phyloP scores from a whole-genome alignment of 371 early-diverging fungal species.

The Mortierella sp. region DNA sequence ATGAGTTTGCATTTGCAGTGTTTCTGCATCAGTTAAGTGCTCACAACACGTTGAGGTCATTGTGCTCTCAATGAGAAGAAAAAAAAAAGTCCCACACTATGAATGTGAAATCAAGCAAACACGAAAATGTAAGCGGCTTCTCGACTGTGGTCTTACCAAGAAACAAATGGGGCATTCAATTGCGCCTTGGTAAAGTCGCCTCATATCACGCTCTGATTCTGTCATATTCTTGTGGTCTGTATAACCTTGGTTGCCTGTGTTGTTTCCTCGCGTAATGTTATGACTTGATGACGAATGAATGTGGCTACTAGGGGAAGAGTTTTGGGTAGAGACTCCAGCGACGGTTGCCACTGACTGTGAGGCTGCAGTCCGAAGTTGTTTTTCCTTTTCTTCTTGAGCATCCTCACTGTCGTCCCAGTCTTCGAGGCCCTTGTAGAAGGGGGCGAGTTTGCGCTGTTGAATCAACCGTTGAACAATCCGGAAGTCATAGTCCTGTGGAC shows the following conservation, averaged over 20 bases:
- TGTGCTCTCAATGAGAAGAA: slow-evolving; percentile 22
- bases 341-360: background rate
- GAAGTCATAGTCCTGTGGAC: slow-evolving; percentile 83
- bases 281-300: slow-evolving; percentile 9
- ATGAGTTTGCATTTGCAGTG: background rate
- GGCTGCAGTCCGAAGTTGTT: slow-evolving; percentile 1
- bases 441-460: slow-evolving; percentile 79
- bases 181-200: slow-evolving; percentile 69
- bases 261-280: slow-evolving; percentile 10
- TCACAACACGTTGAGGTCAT: slow-evolving; percentile 26
- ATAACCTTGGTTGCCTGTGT: slow-evolving; percentile 14
- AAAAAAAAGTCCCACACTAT: background rate
- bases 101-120: background rate
- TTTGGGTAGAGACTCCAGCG: background rate
- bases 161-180: slow-evolving; percentile 96
- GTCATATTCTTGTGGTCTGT: slow-evolving; percentile 14
- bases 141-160: slow-evolving; percentile 65
- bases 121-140: background rate
- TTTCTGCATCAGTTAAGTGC: background rate
- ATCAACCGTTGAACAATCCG: slow-evolving; percentile 84
- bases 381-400: slow-evolving; percentile 39
- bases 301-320: background rate
- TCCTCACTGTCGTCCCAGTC: slow-evolving; percentile 69
- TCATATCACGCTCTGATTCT: slow-evolving; percentile 48
- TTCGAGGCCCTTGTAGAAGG: slow-evolving; percentile 88